These are phyloP conservation scores for Tylopilus plumbeoviolaceoides DNA, from an alignment of 768 basidiomycete genomes.

Conservation along the genomic window DNA sequence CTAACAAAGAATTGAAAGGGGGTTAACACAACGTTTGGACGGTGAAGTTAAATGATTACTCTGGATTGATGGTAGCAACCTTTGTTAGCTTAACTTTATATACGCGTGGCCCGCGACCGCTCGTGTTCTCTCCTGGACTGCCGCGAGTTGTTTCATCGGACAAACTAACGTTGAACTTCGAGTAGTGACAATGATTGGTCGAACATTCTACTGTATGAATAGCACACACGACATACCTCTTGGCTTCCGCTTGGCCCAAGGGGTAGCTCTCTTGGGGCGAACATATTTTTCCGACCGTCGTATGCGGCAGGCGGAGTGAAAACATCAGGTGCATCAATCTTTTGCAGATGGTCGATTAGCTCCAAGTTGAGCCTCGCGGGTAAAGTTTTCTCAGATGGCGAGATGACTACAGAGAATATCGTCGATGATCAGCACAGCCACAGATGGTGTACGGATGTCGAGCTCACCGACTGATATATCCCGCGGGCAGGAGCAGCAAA, in stretches of 20 bases:
- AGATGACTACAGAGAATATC: slow-evolving; percentile 44
- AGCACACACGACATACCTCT: slow-evolving; percentile 40
- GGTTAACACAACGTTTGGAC: slow-evolving; percentile 21
- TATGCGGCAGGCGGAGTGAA: slow-evolving; percentile 75
- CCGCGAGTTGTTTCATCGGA: slow-evolving; percentile 35
- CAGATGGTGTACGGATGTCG: not conserved
- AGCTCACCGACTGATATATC: slow-evolving; percentile 20
- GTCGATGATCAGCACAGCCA: slow-evolving; percentile 10
- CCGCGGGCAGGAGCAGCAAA: not conserved
- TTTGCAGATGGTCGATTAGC: slow-evolving; percentile 62
- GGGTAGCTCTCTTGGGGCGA: slow-evolving; percentile 55
- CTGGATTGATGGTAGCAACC: slow-evolving; percentile 57
- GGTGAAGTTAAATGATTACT: slow-evolving; percentile 30
- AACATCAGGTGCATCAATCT: slow-evolving; percentile 49
- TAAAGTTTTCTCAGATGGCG: slow-evolving; percentile 62
- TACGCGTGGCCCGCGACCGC: slow-evolving; percentile 49
- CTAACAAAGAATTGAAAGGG: too few relatives aligned
- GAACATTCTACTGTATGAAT: not conserved
- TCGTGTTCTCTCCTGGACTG: slow-evolving; percentile 31
- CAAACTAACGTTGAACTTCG: slow-evolving; percentile 60
- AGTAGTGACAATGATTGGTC: slow-evolving; percentile 7
- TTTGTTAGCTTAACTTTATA: slow-evolving; percentile 62
- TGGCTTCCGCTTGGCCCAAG: slow-evolving; percentile 49
- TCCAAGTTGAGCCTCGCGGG: slow-evolving; percentile 69
- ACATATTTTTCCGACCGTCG: slow-evolving; percentile 78